These are phyloP conservation scores for Lunasporangiospora selenospora DNA, from an alignment of 192 early-diverging fungal species.

Conservation along the genomic window DNA sequence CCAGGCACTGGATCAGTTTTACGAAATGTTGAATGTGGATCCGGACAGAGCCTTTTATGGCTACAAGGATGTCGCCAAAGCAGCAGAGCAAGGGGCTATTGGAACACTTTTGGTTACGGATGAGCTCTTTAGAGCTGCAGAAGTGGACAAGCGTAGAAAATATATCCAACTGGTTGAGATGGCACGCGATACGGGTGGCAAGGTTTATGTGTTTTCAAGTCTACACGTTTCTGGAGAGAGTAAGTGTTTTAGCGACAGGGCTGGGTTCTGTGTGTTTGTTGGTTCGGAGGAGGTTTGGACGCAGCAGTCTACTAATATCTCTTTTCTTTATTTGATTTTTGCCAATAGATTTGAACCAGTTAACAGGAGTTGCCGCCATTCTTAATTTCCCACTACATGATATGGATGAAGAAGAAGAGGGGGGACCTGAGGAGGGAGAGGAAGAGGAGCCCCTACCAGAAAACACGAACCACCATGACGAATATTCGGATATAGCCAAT, in stretches of 20 bases:
- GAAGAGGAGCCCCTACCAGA: too few species aligned
- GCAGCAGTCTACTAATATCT: neutral
- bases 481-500: too few species aligned
- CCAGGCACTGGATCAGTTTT: slow-evolving; percentile 83
- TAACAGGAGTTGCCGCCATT: slow-evolving; percentile 95
- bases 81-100: slow-evolving; percentile 86
- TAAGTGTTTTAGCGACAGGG: slow-evolving; percentile 39
- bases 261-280: neutral
- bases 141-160: slow-evolving; percentile 81
- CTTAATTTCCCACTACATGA: slow-evolving; percentile 92
- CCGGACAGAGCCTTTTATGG: slow-evolving; percentile 96
- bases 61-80: slow-evolving; percentile 81
- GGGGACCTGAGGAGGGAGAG: slow-evolving; percentile 37
- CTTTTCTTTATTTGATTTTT: slow-evolving; percentile 1
- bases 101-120: slow-evolving; percentile 92
- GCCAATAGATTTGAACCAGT: slow-evolving; percentile 80
- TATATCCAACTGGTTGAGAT: slow-evolving; percentile 91
- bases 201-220: slow-evolving; percentile 89
- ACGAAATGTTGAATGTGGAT: slow-evolving; percentile 88
- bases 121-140: slow-evolving; percentile 88
- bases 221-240: slow-evolving; percentile 96
- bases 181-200: slow-evolving; percentile 75
- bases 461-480: too few species aligned
- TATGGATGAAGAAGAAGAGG: slow-evolving; percentile 73
- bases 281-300: neutral